phyloP scores from a whole-genome alignment of 176 grass and related monocot genomes.

The Raddia guianensis region DNA sequence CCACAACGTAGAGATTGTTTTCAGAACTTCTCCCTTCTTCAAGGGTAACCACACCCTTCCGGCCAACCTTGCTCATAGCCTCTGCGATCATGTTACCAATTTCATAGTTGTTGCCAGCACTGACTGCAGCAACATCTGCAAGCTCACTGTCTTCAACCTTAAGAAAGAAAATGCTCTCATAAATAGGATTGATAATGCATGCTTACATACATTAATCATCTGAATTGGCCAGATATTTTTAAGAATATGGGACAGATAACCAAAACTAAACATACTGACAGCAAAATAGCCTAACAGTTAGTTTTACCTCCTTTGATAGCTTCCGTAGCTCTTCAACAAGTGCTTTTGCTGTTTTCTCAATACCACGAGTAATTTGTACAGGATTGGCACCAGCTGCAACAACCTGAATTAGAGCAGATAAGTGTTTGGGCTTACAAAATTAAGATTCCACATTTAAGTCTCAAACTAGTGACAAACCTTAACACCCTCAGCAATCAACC shows the following conservation, averaged over 20 bases:
- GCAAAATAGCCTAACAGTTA: neutral
- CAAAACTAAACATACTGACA: conserved; percentile 1
- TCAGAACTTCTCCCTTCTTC: conserved; percentile 94
- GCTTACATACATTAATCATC: neutral
- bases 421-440: neutral
- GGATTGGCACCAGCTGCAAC: conserved; percentile 94
- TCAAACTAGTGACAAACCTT: conserved; percentile 51
- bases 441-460: neutral
- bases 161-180: conserved; percentile 7
- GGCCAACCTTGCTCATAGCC: conserved; percentile 95
- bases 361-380: conserved; percentile 94
- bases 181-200: conserved; percentile 12
- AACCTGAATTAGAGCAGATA: conserved; percentile 58
- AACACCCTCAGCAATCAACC: conserved; percentile 92
- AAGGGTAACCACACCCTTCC: conserved; percentile 95
- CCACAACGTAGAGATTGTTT: conserved; percentile 89
- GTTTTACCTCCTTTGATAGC: conserved; percentile 83
- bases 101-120: conserved; percentile 96
- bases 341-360: conserved; percentile 91
- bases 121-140: conserved; percentile 92
- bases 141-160: conserved; percentile 97
- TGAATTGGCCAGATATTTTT: neutral
- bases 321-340: conserved; percentile 76
- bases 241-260: neutral
- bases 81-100: conserved; percentile 97